A percentile compares a stretch with the other conserved stretches of the same genome.
These are phyloP conservation scores for Alloteropsis angusta DNA, from an alignment of 202 grass and related monocot species.

Conservation along the genomic window DNA sequence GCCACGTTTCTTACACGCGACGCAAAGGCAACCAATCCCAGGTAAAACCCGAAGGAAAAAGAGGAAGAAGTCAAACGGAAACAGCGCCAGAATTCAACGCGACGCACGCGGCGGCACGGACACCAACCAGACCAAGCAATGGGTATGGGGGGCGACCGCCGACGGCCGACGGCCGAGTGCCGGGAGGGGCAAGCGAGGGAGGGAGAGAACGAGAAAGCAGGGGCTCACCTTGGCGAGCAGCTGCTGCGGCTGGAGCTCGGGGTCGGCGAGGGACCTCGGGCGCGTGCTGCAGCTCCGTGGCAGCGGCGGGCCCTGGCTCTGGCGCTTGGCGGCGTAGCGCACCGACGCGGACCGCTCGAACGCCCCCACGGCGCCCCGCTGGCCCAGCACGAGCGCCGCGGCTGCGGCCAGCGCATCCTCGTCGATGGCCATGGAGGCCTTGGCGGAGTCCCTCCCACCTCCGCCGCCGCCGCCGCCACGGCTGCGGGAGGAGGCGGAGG, in stretches of 20 bases:
- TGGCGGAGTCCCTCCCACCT: slow-evolving; percentile 26
- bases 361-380: slow-evolving; percentile 24
- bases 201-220: background rate
- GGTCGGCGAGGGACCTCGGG: slow-evolving; percentile 63
- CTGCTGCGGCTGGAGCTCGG: slow-evolving; percentile 66
- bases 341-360: slow-evolving; percentile 84
- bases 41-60: background rate
- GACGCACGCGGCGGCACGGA: background rate
- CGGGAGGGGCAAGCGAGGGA: background rate
- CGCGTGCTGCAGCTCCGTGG: slow-evolving; percentile 84
- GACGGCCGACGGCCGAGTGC: background rate
- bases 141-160: background rate
- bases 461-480: background rate
- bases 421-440: slow-evolving; percentile 48
- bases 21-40: background rate
- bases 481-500: slow-evolving; percentile 26
- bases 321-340: slow-evolving; percentile 44
- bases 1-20: background rate
- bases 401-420: slow-evolving; percentile 85
- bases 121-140: slow-evolving; percentile 7
- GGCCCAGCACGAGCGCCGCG: slow-evolving; percentile 56
- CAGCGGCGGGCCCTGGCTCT: slow-evolving; percentile 47
- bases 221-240: slow-evolving; percentile 63
- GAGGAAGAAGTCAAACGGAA: slow-evolving; percentile 1
- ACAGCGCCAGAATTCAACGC: slow-evolving; percentile 14